A percentile compares a stretch with the other conserved stretches of the same genome.
Conservation (phyloP, 129 eudicot genomes). For the Ambrosia trifida region DNA sequence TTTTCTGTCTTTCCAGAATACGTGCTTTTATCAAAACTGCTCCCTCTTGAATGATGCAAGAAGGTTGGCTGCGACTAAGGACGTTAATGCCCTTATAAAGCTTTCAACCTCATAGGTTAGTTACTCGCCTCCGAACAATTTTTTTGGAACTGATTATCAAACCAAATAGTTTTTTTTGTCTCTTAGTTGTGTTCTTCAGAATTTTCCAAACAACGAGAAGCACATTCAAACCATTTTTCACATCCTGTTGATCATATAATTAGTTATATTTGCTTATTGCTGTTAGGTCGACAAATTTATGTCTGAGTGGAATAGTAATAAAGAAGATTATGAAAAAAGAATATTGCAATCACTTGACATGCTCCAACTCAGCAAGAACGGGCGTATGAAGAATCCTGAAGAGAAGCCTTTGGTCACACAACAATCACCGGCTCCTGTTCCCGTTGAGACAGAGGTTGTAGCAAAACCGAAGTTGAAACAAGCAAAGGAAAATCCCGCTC, state of each 20-base stretch:
- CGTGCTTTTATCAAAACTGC: slow-evolving; percentile 62
- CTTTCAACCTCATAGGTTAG: slow-evolving; percentile 47
- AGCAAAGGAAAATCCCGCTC: slow-evolving; percentile 34
- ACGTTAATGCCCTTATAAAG: slow-evolving; percentile 53
- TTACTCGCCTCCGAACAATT: too few species aligned
- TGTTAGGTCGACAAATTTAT: slow-evolving; percentile 58
- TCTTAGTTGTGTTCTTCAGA: not conserved
- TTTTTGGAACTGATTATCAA: too few species aligned
- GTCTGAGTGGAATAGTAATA: slow-evolving; percentile 55
- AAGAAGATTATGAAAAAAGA: slow-evolving; percentile 84
- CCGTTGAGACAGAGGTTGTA: slow-evolving; percentile 37
- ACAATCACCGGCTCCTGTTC: slow-evolving; percentile 33
- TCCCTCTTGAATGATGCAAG: slow-evolving; percentile 46
- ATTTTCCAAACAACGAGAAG: not conserved
- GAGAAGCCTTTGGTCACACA: slow-evolving; percentile 65
- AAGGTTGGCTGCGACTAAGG: slow-evolving; percentile 56
- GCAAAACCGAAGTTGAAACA: slow-evolving; percentile 48
- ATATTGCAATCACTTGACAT: slow-evolving; percentile 65
- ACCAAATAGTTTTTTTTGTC: too few species aligned
- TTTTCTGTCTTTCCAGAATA: slow-evolving; percentile 48
- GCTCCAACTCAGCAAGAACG: slow-evolving; percentile 71
- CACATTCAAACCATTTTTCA: not conserved
- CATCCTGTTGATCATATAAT: not conserved
- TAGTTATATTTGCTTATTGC: not conserved
- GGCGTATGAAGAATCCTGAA: slow-evolving; percentile 62